phyloP scores from a whole-genome alignment of 768 basidiomycete species.

The Mycena floridula region DNA sequence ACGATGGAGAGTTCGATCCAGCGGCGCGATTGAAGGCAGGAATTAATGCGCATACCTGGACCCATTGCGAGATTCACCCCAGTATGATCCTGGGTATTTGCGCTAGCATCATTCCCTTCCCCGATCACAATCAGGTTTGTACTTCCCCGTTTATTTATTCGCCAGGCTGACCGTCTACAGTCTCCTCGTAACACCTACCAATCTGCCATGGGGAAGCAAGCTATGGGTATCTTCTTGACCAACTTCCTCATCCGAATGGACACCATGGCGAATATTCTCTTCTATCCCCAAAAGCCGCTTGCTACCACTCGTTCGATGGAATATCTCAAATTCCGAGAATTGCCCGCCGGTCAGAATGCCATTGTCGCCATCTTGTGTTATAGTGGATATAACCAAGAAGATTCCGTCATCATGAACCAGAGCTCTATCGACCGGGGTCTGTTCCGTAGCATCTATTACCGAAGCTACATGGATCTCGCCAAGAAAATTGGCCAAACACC shows the following conservation, averaged over 20 bases:
- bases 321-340: constrained; percentile 96
- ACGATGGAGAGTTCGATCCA: constrained; percentile 74
- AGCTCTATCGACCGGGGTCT: constrained; percentile 96
- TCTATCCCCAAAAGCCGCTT: constrained; percentile 98
- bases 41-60: constrained; percentile 87
- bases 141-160: background rate
- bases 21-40: constrained; percentile 84
- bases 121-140: constrained; percentile 95
- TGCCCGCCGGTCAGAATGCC: constrained; percentile 98
- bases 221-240: constrained; percentile 98
- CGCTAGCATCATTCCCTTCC: constrained; percentile 99
- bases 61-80: constrained; percentile 99
- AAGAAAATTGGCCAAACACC: constrained; percentile 92
- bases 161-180: constrained; percentile 31
- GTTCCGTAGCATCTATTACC: constrained; percentile 98
- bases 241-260: constrained; percentile 99
- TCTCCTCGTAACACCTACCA: constrained; percentile 99
- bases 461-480: constrained; percentile 97
- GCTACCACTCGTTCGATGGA: constrained; percentile 99
- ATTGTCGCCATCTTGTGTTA: constrained; percentile 98
- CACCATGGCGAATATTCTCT: constrained; percentile 99
- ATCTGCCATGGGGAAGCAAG: constrained; percentile 99
- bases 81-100: constrained; percentile 99
- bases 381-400: constrained; percentile 99
- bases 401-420: constrained; percentile 99